Evolutionary conservation across 140 eudicot genomes (phyloP).

Genomic region (Bidens hawaiensis): DNA sequence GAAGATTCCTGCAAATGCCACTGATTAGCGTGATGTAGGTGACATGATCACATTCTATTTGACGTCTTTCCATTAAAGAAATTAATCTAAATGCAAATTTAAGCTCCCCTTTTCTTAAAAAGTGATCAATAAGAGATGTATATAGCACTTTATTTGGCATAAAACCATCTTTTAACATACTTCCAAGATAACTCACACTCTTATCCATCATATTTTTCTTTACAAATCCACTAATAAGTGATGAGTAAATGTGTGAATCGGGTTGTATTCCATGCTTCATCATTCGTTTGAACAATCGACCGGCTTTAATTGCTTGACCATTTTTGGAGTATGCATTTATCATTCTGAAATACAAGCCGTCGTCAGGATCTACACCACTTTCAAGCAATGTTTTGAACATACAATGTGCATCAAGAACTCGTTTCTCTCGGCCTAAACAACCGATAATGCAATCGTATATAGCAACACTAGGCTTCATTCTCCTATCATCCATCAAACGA

Average conservation of each 20-base stretch:
- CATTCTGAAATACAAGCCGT: slow-evolving; percentile 41
- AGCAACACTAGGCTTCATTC: slow-evolving; percentile 55
- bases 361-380: slow-evolving; percentile 56
- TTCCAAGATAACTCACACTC: slow-evolving; percentile 44
- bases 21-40: slow-evolving; percentile 51
- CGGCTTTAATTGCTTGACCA: slow-evolving; percentile 49
- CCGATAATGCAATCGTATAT: slow-evolving; percentile 47
- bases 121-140: slow-evolving; percentile 54
- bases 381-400: slow-evolving; percentile 45
- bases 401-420: slow-evolving; percentile 46
- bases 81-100: slow-evolving; percentile 52
- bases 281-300: slow-evolving; percentile 39
- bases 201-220: slow-evolving; percentile 52
- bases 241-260: slow-evolving; percentile 42
- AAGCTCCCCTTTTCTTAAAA: slow-evolving; percentile 56
- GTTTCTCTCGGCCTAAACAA: slow-evolving; percentile 47
- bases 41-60: slow-evolving; percentile 44
- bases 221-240: slow-evolving; percentile 55
- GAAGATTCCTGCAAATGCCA: slow-evolving; percentile 55
- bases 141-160: slow-evolving; percentile 54
- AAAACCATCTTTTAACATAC: slow-evolving; percentile 61
- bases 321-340: slow-evolving; percentile 48
- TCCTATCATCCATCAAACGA: slow-evolving; percentile 45
- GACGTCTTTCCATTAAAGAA: slow-evolving; percentile 56
- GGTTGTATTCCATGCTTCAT: slow-evolving; percentile 43